phyloP scores from a whole-genome alignment of 768 basidiomycete genomes.

The Tricholoma sp. region DNA sequence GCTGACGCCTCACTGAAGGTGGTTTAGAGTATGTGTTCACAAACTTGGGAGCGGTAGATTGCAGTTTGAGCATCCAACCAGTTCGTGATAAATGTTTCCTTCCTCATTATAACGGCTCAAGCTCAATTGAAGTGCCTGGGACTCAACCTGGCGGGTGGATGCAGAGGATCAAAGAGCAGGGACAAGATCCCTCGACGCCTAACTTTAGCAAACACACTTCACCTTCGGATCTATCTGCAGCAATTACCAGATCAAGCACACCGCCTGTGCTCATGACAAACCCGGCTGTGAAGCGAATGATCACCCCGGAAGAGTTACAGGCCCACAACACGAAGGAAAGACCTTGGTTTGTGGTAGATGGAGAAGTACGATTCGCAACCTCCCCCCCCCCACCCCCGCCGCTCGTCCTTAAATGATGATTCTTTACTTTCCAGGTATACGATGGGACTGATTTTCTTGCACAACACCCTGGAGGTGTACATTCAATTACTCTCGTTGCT shows the following conservation, averaged over 20 bases:
- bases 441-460: constrained; percentile 45
- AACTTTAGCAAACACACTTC: constrained; percentile 20
- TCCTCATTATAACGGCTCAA: neutral
- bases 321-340: constrained; percentile 27
- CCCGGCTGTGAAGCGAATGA: constrained; percentile 36
- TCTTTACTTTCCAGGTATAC: constrained; percentile 31
- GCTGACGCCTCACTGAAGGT: constrained; percentile 23
- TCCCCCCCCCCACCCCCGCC: neutral
- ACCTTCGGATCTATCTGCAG: neutral
- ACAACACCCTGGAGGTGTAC: constrained; percentile 55
- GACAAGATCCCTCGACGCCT: constrained; percentile 39
- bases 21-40: constrained; percentile 52
- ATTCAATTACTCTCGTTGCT: constrained; percentile 50
- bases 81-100: constrained; percentile 9
- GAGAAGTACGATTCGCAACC: constrained; percentile 26
- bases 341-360: constrained; percentile 51
- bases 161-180: constrained; percentile 47
- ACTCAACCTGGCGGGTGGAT: constrained; percentile 53
- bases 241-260: neutral
- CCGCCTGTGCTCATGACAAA: constrained; percentile 38
- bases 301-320: constrained; percentile 39
- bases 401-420: neutral
- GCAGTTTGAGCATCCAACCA: constrained; percentile 56
- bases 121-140: constrained; percentile 30
- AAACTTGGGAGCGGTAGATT: constrained; percentile 27